A percentile compares a stretch with the other conserved stretches of the same genome.
phyloP scores from a whole-genome alignment of 495 filamentous ascomycete genomes.

The Penicillium goetzii region DNA sequence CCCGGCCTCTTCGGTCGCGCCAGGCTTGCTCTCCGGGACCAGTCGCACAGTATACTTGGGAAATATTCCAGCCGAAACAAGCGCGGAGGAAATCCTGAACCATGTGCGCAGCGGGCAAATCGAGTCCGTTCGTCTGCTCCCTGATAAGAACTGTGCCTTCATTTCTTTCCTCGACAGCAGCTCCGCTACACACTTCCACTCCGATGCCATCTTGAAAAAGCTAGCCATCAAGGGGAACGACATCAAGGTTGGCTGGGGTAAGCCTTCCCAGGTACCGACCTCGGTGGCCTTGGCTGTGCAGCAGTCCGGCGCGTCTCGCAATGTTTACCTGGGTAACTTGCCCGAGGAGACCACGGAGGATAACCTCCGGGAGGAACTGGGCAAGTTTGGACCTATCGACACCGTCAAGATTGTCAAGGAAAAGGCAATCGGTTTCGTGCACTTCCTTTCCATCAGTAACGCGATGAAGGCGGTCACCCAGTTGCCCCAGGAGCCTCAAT shows the following conservation, averaged over 20 bases:
- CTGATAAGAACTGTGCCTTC: slow-evolving; percentile 99
- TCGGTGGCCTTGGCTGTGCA: slow-evolving; percentile 96
- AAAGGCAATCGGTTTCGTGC: slow-evolving; percentile 97
- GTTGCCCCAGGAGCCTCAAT: slow-evolving; percentile 93
- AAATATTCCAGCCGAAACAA: slow-evolving; percentile 97
- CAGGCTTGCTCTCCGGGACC: slow-evolving; percentile 83
- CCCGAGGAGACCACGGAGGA: slow-evolving; percentile 89
- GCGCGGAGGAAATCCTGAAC: slow-evolving; percentile 94
- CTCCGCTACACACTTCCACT: slow-evolving; percentile 98
- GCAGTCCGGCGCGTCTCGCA: slow-evolving; percentile 96
- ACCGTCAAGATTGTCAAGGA: slow-evolving; percentile 97
- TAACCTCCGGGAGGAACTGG: slow-evolving; percentile 90
- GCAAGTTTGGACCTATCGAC: slow-evolving; percentile 95
- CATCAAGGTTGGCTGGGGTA: slow-evolving; percentile 99
- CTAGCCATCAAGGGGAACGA: slow-evolving; percentile 96
- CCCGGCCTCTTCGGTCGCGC: slow-evolving; percentile 70
- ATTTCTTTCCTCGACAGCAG: slow-evolving; percentile 97
- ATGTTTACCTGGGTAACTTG: slow-evolving; percentile 95
- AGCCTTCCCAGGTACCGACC: slow-evolving; percentile 96
- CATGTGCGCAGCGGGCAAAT: slow-evolving; percentile 98
- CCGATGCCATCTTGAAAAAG: slow-evolving; percentile 99
- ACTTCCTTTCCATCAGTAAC: slow-evolving; percentile 96
- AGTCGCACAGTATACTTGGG: slow-evolving; percentile 96
- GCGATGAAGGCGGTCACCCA: slow-evolving; percentile 99
- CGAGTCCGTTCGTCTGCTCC: slow-evolving; percentile 92